A percentile compares a stretch with the other conserved stretches of the same genome.
These are phyloP conservation scores for Plantago major DNA, from an alignment of 257 asterid species.

Conservation along the genomic window DNA sequence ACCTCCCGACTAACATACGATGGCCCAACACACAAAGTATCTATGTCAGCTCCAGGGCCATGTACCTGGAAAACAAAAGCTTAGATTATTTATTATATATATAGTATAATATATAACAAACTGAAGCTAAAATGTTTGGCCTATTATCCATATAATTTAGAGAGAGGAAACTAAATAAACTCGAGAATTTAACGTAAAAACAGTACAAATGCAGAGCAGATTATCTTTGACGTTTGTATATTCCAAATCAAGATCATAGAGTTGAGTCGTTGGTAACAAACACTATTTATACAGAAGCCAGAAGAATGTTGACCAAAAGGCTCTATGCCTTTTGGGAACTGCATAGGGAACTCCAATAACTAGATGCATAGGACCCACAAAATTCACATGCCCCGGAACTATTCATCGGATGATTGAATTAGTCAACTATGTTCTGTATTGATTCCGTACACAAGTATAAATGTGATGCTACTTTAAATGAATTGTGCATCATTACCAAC, in stretches of 20 bases:
- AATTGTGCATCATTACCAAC: too few relatives aligned
- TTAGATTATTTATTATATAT: neutral
- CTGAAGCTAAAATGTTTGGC: conserved; percentile 6
- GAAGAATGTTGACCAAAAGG: too few relatives aligned
- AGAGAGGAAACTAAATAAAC: neutral
- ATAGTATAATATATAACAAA: neutral
- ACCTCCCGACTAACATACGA: conserved; percentile 63
- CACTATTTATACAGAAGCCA: too few relatives aligned
- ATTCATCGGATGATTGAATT: too few relatives aligned
- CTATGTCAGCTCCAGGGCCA: conserved; percentile 74
- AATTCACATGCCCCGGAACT: conserved; percentile 1
- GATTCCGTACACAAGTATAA: too few relatives aligned
- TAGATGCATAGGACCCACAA: neutral
- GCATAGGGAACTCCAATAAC: neutral
- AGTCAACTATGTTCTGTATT: too few relatives aligned
- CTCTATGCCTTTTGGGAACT: too few relatives aligned
- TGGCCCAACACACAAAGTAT: conserved; percentile 69
- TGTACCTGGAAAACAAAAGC: conserved; percentile 40
- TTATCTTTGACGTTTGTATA: too few relatives aligned
- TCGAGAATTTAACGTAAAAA: neutral
- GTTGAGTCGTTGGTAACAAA: too few relatives aligned
- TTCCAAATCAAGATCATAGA: too few relatives aligned
- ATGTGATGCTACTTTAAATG: too few relatives aligned
- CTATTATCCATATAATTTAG: neutral
- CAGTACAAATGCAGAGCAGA: neutral